These are phyloP conservation scores for Neonectria ditissima DNA, from an alignment of 2,329 filamentous ascomycete genomes.

Conservation along the genomic window DNA sequence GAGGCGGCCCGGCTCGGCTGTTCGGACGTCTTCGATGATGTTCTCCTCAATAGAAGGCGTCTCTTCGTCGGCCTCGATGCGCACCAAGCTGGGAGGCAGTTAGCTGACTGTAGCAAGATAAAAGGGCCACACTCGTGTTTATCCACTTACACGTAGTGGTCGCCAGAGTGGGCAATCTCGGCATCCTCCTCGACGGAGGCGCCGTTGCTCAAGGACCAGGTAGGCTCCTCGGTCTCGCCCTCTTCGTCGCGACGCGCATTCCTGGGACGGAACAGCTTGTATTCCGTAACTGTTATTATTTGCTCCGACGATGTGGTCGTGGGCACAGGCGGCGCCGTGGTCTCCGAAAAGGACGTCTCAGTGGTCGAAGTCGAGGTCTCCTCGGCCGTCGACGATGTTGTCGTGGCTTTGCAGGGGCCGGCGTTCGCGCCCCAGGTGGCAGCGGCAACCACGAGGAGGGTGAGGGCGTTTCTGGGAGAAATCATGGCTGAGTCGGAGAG, in stretches of 20 bases:
- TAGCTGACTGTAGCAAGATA: background rate
- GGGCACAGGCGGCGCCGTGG: background rate
- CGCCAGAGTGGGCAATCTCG: conserved; percentile 2
- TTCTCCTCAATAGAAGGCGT: background rate
- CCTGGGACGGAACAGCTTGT: conserved; percentile 4
- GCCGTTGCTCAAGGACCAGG: background rate
- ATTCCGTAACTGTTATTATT: too few species aligned
- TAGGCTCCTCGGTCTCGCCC: background rate
- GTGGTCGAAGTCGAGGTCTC: background rate
- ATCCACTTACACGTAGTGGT: conserved; percentile 15
- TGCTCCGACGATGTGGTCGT: too few species aligned
- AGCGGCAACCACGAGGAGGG: background rate
- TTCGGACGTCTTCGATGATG: background rate
- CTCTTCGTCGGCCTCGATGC: background rate
- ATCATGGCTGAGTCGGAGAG: background rate
- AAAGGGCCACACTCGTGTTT: background rate
- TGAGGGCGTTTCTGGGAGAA: background rate
- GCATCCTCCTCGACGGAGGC: conserved; percentile 1
- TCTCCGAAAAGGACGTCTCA: background rate
- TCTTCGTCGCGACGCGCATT: background rate
- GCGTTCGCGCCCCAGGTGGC: conserved; percentile 10
- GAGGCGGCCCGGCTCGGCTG: background rate
- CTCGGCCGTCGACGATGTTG: background rate
- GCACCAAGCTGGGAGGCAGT: background rate
- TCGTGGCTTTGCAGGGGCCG: background rate